A percentile compares a stretch with the other conserved stretches of the same genome.
Conservation (phyloP, 2,329 filamentous ascomycete genomes). For the Coleophoma cylindrospora region DNA sequence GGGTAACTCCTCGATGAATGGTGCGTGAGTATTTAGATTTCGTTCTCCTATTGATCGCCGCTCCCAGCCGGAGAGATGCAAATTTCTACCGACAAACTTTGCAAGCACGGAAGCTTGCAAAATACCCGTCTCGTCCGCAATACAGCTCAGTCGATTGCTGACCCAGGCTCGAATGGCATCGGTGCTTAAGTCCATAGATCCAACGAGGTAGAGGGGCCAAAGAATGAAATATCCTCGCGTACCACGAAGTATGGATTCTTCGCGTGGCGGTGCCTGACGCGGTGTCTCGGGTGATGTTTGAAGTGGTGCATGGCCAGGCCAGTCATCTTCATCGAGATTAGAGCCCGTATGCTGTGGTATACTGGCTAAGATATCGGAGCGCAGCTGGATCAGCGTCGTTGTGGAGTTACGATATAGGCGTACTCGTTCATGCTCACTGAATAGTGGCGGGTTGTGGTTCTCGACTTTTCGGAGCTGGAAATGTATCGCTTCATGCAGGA, state of each 20-base stretch:
- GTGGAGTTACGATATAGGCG: constrained; percentile 6
- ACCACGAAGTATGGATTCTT: constrained; percentile 4
- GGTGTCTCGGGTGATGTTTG: too few relatives aligned
- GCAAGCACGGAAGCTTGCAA: constrained; percentile 17
- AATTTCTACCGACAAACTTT: constrained; percentile 3
- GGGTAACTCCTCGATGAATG: too few relatives aligned
- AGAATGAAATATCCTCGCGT: constrained; percentile 16
- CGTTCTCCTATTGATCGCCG: background rate
- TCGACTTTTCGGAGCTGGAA: constrained; percentile 10
- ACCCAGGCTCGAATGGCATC: constrained; percentile 14
- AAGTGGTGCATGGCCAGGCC: background rate
- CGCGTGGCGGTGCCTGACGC: background rate
- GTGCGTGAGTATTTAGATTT: too few relatives aligned
- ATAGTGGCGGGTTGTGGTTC: constrained; percentile 1
- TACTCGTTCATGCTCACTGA: constrained; percentile 8
- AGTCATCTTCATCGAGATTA: background rate
- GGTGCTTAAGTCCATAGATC: constrained; percentile 15
- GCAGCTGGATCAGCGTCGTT: constrained; percentile 10
- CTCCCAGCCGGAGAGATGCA: constrained; percentile 6
- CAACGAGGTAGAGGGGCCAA: constrained; percentile 20
- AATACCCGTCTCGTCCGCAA: constrained; percentile 15
- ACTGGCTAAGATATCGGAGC: constrained; percentile 19
- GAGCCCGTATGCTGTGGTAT: constrained; percentile 17
- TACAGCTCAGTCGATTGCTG: constrained; percentile 7
- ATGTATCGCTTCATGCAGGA: constrained; percentile 18